Conservation (phyloP, 163 green algal species). For the Scenedesmus sp. region DNA sequence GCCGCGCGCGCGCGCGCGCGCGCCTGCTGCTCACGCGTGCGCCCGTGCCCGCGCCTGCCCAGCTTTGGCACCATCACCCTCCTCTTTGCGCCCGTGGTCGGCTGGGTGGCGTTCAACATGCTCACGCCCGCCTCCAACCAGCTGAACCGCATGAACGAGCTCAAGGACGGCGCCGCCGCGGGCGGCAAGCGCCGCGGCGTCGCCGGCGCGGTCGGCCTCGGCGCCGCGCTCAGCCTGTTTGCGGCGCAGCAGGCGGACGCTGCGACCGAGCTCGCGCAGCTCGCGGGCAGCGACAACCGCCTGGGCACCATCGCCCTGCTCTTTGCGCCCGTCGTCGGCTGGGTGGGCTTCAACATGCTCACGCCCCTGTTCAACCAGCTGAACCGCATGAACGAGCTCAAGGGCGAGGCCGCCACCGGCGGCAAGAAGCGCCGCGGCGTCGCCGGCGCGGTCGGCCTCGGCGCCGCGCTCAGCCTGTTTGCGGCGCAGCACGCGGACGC, state of each 20-base stretch:
- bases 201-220: constrained; percentile 36
- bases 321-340: constrained; percentile 36
- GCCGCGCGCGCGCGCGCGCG: no score
- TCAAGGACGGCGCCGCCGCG: constrained; percentile 12
- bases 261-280: constrained; percentile 58
- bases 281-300: constrained; percentile 67
- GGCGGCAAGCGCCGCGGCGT: constrained; percentile 23
- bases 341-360: constrained; percentile 76
- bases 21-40: background rate
- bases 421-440: constrained; percentile 43
- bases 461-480: constrained; percentile 49
- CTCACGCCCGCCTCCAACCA: constrained; percentile 43
- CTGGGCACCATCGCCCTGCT: constrained; percentile 44
- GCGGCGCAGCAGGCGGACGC: constrained; percentile 57
- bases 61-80: constrained; percentile 55
- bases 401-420: background rate
- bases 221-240: constrained; percentile 40
- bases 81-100: constrained; percentile 61
- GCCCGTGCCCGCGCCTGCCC: background rate
- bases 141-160: constrained; percentile 51
- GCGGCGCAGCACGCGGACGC: constrained; percentile 49
- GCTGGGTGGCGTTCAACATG: constrained; percentile 74
- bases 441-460: constrained; percentile 49
- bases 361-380: constrained; percentile 56
- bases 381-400: constrained; percentile 38